Conservation (phyloP, 1,284 basidiomycete species). For the Sphaerobolus stellatus region DNA sequence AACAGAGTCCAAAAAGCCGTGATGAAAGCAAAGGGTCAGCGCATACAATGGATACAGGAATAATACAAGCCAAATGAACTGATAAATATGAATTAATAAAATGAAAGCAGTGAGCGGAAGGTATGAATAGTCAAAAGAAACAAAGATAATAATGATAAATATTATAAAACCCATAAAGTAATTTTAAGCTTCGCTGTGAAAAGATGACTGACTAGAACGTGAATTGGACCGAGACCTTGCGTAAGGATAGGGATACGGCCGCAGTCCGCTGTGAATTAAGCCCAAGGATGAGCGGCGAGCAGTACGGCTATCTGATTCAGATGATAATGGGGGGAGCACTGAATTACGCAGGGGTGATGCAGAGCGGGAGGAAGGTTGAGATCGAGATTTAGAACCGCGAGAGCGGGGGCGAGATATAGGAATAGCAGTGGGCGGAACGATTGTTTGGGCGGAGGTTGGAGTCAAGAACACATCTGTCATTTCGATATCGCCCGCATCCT, state of each 20-base stretch:
- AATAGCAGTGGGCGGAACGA: background rate
- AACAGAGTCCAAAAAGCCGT: too few relatives aligned
- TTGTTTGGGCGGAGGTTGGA: slow-evolving; percentile 7
- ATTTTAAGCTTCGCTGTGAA: background rate
- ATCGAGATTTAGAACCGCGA: background rate
- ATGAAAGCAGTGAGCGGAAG: too few relatives aligned
- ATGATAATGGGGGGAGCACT: background rate
- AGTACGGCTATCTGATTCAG: background rate
- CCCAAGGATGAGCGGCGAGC: background rate
- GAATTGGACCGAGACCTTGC: background rate
- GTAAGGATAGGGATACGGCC: background rate
- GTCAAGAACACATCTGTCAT: slow-evolving; percentile 12
- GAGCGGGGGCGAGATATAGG: background rate
- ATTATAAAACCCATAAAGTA: background rate
- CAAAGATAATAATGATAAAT: slow-evolving; percentile 5
- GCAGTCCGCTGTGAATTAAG: too few relatives aligned
- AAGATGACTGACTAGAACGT: background rate
- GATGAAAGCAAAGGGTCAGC: too few relatives aligned
- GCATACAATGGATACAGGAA: too few relatives aligned
- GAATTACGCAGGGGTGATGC: slow-evolving; percentile 6
- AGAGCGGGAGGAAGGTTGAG: slow-evolving; percentile 22
- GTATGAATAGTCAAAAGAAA: background rate
- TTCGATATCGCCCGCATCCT: slow-evolving; percentile 32
- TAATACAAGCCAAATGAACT: too few relatives aligned
- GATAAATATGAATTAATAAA: too few relatives aligned